Evolutionary conservation across 768 basidiomycete genomes (phyloP), one percentile per base, ranked within the genome.

Genomic region (Heimioporus sp.): DNA sequence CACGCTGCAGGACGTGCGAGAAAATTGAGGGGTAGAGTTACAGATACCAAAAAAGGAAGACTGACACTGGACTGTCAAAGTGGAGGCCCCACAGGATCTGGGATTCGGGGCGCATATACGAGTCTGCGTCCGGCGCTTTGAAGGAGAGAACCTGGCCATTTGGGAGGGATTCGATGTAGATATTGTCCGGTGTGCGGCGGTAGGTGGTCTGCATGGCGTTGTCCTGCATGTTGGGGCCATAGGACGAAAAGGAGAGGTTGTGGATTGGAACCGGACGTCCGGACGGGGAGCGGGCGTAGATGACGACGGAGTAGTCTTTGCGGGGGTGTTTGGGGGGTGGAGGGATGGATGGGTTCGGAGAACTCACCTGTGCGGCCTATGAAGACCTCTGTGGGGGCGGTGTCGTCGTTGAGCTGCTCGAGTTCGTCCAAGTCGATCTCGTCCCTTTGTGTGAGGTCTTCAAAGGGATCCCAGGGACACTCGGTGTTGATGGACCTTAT

Each of bases 221-320:
- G 65, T 95, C 91, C 68, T 87, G 85, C 63, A 88, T 92, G 66
- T 95, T 95, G 6, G 96, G 93, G 0, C 93, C 92, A 67, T 98
- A 98, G 0, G 86, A 82, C 0, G 95, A 96, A 69, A 94, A 97
- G 0, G 86, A 84, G 15, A 98, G 79, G 48, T 90, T 90, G 61
- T 98, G 96, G 12, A 82, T 73, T 19, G 78, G 80, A 7, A 78
- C 64, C 16, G 64, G 68, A 9, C 67, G 66, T 20, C 68, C 65
- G 4, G 70, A 66, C 5, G 68, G 54, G 2, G 72, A 62, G 19
- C 80, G 80, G 13, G 85, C 80, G 67, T 86, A 83, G 47, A 98
- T 94, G 37, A 89, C 81, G 49, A 99, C 83, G 54, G 90, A 84
- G 63, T 98, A 98, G 65, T 98, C 96, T 92, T 68, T 59, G 42